These are phyloP conservation scores for Sutorius eximius DNA, from an alignment of 1,284 basidiomycete genomes.

Conservation along the genomic window DNA sequence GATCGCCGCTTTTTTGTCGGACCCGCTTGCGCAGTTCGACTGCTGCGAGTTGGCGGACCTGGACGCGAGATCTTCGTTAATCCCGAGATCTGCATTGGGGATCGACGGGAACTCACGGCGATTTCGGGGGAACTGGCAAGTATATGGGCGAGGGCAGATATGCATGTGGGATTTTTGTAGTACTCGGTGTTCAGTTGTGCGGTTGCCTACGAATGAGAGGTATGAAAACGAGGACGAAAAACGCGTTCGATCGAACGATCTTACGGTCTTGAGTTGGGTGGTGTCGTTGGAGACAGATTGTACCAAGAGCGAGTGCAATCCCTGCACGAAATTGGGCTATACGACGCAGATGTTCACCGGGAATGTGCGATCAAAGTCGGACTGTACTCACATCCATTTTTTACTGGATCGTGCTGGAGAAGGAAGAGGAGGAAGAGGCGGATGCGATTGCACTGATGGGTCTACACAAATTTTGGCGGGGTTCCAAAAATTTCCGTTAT, in stretches of 20 bases:
- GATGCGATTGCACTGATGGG: slow-evolving; percentile 33
- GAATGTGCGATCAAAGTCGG: neutral
- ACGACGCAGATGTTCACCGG: slow-evolving; percentile 2
- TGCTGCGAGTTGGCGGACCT: slow-evolving; percentile 98
- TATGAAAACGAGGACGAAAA: slow-evolving; percentile 15
- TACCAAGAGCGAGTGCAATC: slow-evolving; percentile 80
- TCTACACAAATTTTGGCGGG: slow-evolving; percentile 35
- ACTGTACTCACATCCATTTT: slow-evolving; percentile 34
- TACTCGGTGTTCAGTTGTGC: slow-evolving; percentile 87
- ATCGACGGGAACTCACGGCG: slow-evolving; percentile 47
- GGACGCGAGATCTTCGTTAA: slow-evolving; percentile 7
- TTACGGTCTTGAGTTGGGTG: slow-evolving; percentile 80
- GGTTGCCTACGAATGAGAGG: slow-evolving; percentile 67
- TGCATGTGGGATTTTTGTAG: slow-evolving; percentile 89
- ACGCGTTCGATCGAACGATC: slow-evolving; percentile 38
- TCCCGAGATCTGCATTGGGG: neutral
- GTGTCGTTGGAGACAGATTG: slow-evolving; percentile 89
- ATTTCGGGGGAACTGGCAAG: slow-evolving; percentile 81
- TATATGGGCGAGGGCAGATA: slow-evolving; percentile 90
- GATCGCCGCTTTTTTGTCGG: slow-evolving; percentile 72
- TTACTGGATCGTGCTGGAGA: slow-evolving; percentile 15
- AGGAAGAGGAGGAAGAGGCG: slow-evolving; percentile 13
- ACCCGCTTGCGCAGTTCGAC: slow-evolving; percentile 97
- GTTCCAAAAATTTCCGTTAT: slow-evolving; percentile 35
- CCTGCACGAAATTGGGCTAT: slow-evolving; percentile 71